Percentiles rank a stretch among this genome's conserved stretches.
Evolutionary conservation across 257 asterid species (phyloP).

Genomic region (Nicotiana attenuata): DNA sequence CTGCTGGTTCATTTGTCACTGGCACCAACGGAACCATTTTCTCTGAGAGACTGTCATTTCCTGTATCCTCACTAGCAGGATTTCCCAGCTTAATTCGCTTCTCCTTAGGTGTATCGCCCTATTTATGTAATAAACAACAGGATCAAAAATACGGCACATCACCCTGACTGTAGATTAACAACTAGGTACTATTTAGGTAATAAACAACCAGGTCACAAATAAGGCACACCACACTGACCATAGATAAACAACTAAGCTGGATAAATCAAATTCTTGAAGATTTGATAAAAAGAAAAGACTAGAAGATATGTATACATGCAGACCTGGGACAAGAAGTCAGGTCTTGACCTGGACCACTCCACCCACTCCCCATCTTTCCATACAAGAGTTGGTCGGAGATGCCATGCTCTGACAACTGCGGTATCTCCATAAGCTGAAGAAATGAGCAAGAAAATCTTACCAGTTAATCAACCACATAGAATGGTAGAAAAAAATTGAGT

Average conservation of each 20-base stretch:
- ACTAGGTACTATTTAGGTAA: not conserved
- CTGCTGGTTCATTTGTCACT: slow-evolving; percentile 40
- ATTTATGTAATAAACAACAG: slow-evolving; percentile 14
- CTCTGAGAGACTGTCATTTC: slow-evolving; percentile 42
- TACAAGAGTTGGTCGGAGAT: slow-evolving; percentile 70
- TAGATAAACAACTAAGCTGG: not conserved
- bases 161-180: not conserved
- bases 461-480: not conserved
- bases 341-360: slow-evolving; percentile 55
- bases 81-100: slow-evolving; percentile 66
- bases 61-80: slow-evolving; percentile 38
- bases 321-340: slow-evolving; percentile 55
- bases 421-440: slow-evolving; percentile 59
- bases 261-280: slow-evolving; percentile 2
- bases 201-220: too few species aligned
- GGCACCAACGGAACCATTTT: slow-evolving; percentile 32
- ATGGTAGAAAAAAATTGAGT: not conserved
- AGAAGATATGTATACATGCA: not conserved
- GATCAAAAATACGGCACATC: not conserved
- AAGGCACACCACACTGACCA: not conserved
- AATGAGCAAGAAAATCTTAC: slow-evolving; percentile 8
- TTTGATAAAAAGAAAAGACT: slow-evolving; percentile 5
- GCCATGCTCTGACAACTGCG: slow-evolving; percentile 58
- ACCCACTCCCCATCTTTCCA: slow-evolving; percentile 91
- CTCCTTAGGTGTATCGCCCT: slow-evolving; percentile 85